phyloP scores from a whole-genome alignment of 228 moss, liverwort and hornwort genomes.

The Sphagnum fallax region DNA sequence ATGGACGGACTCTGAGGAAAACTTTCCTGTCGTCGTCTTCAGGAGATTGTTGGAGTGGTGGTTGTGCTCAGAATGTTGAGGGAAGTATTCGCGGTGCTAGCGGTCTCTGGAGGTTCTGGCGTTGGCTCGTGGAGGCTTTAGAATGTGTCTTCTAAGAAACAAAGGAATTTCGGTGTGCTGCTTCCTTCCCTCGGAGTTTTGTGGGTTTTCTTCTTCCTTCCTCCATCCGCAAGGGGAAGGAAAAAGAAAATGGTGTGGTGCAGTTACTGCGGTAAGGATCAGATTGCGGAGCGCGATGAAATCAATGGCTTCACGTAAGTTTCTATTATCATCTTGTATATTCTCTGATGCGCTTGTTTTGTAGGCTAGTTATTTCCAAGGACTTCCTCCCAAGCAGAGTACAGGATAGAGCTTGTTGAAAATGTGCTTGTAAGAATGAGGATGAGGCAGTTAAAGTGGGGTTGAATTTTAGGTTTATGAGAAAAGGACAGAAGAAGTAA shows the following conservation, averaged over 20 bases:
- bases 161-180: too few species aligned
- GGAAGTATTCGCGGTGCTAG: too few species aligned
- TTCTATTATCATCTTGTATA: background rate
- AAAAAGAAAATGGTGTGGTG: constrained; percentile 80
- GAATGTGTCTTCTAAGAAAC: too few species aligned
- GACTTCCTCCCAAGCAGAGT: background rate
- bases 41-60: too few species aligned
- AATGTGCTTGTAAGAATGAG: background rate
- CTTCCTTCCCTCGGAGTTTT: too few species aligned
- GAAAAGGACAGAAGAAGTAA: background rate
- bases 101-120: too few species aligned
- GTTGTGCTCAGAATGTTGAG: too few species aligned
- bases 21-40: too few species aligned
- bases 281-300: constrained; percentile 84
- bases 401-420: too few species aligned
- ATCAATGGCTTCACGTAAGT: constrained; percentile 97
- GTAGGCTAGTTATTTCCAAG: background rate
- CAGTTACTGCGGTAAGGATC: constrained; percentile 88
- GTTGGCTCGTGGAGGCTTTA: too few species aligned
- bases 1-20: too few species aligned
- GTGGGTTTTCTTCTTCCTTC: constrained; percentile 5
- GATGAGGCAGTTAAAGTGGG: background rate
- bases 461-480: constrained; percentile 9
- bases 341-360: background rate
- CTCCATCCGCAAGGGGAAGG: constrained; percentile 3